Percentiles rank a stretch among this genome's conserved stretches.
phyloP scores from a whole-genome alignment of 331 rosid species.

The Malus hybrid region DNA sequence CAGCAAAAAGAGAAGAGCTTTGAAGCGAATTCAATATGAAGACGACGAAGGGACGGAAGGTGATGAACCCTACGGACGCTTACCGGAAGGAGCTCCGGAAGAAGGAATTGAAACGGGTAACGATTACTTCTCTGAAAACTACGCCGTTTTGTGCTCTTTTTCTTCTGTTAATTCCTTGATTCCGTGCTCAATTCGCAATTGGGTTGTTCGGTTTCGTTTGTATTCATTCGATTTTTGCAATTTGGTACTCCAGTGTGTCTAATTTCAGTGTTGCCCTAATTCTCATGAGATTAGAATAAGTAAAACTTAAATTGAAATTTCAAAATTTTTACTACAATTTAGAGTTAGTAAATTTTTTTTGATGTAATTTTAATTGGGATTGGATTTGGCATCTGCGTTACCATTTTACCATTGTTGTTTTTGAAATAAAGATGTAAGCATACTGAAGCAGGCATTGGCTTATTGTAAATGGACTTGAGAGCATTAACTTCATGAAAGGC shows the following conservation, averaged over 20 bases:
- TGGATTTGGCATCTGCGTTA: background rate
- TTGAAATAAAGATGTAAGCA: background rate
- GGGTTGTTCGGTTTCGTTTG: background rate
- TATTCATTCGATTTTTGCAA: background rate
- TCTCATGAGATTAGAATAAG: background rate
- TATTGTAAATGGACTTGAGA: background rate
- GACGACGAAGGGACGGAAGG: slow-evolving; percentile 98
- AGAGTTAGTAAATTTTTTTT: no score
- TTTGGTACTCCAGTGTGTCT: background rate
- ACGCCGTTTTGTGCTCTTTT: background rate
- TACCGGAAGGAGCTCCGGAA: slow-evolving; percentile 97
- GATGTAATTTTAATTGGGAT: background rate
- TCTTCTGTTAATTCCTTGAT: background rate
- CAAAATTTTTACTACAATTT: background rate
- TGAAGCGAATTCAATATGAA: slow-evolving; percentile 42
- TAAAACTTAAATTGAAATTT: background rate
- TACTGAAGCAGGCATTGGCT: background rate
- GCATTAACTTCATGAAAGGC: background rate
- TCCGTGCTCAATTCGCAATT: slow-evolving; percentile 2
- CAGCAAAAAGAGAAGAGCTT: background rate
- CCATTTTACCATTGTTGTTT: background rate
- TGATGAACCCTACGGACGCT: slow-evolving; percentile 98
- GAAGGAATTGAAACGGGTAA: slow-evolving; percentile 93
- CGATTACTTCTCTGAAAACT: background rate
- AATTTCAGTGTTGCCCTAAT: background rate